Base-by-base conservation (phyloP, 1,284 basidiomycete species). In the Apiotrichum laibachii region DNA sequence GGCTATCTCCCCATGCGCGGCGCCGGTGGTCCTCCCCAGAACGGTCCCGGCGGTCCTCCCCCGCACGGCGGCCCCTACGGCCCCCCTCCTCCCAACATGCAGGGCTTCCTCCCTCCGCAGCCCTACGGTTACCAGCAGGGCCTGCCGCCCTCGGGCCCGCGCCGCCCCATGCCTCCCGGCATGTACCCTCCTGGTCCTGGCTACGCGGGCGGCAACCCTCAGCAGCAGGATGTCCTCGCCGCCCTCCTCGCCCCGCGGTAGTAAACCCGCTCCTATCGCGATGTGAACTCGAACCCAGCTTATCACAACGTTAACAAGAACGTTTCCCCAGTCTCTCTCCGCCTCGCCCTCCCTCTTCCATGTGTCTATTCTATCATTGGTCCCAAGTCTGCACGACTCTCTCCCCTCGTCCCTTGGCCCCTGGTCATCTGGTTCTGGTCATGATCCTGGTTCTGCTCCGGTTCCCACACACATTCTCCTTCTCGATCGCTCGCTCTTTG, bases 201-300 rank as follows among this genome's bases (percentile, higher is more conserved):
- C 21, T 35, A 46, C 50, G 33, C 26, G 34, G 31, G 40, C 35
- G 21, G 34, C 47, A 19, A 34, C 56, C 51, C 37, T 21, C 43
- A 40, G 47, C 70, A 71, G 56, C 72, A 75, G 55, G 73, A 76
- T 51, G 73, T 74, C 64, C 64, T 76, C 13, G 69, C 72, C 10
- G 67, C 72, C 8, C 60, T 76, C 35, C 51, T 53, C 33, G 63
- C 54, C 8, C 49, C 44, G 34, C 11, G 54, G 45, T 45, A 50
- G n/a, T 4, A 15, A 18, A 1, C n/a, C 10, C 12, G 18, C 16
- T n/a, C 12, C 16, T 42, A 35, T 10, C 9, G 19, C 16, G 4
- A 43, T 10, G 19, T 19, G 19, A 18, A 19, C 42, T 4, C 42
- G 19, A 18, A 31, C 26, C 26, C 26, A 31, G 26, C 26, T 31